Base-by-base conservation (phyloP, 177 flowering plant species). In the Vitis hybrid region DNA sequence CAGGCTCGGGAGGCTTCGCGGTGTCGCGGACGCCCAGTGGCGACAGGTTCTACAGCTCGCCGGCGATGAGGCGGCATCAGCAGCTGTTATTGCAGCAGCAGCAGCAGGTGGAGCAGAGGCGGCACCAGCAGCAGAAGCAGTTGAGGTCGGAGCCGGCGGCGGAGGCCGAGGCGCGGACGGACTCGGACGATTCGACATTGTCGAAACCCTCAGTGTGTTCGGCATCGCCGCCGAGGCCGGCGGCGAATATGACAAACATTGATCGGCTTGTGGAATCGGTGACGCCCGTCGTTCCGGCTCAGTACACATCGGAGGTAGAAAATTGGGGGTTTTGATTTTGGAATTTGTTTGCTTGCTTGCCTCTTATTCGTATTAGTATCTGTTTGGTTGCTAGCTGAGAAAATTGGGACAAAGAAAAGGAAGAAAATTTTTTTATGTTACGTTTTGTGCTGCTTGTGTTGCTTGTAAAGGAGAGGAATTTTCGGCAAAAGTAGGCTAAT, bases 191-290 rank as follows among this genome's bases (percentile, higher is more conserved):
- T 60, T 77, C 90, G 6, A 46, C 85, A 77, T 78, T 77, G 74
- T 71, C 74, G 46, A 73, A 67, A 48, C 72, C 80, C 51, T 74
- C 81, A 7, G 71, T 68, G 17, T 72, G 68, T 65, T 68, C 78
- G 51, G 62, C 78, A 13, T 64, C 82, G 8, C 55, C 78, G 19
- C 61, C 71, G 56, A 64, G 70, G 19, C 48, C 64, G 56, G 68
- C 46, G 56, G 6, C 56, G 18, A 50, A 71, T 66, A 69, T 74
- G 54, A 81, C 84, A 2, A 87, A 86, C 71, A 79, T 90, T 77
- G 92, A 87, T 75, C 85, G 89, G 56, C 72, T 90, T 55, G 62
- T 90, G 67, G 82, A 86, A 10, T 82, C 88, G 11, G 83, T 82
- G 66, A 81, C 90, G 61, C 91, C 90, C 0, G 46, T 67, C 24